phyloP scores from a whole-genome alignment of 805 yeast genomes.

The Candida hispaniensis region DNA sequence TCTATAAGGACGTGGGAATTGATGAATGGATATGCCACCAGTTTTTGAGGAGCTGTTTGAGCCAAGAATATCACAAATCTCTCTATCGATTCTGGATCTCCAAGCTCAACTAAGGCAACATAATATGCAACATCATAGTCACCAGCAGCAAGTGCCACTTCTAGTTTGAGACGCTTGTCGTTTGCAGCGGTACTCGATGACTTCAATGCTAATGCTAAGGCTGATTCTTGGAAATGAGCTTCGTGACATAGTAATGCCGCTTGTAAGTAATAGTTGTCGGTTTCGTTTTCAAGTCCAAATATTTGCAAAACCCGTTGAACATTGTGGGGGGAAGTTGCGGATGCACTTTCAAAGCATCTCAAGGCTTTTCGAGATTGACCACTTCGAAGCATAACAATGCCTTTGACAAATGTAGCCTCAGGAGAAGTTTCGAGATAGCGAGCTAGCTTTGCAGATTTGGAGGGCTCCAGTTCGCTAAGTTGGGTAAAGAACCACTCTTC shows the following conservation, averaged over 20 bases:
- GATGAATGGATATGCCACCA: slow-evolving; percentile 7
- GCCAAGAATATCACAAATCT: slow-evolving; percentile 10
- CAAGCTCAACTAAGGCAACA: slow-evolving; percentile 7
- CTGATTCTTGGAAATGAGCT: slow-evolving; percentile 1
- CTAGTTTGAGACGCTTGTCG: slow-evolving; percentile 4
- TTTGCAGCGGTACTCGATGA: not conserved
- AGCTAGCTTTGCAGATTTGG: slow-evolving; percentile 5
- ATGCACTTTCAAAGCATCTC: slow-evolving; percentile 7
- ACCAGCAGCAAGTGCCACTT: slow-evolving; percentile 4
- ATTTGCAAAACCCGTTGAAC: no score
- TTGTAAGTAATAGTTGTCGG: slow-evolving; percentile 1
- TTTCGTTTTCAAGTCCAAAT: slow-evolving; percentile 1
- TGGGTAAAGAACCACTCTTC: slow-evolving; percentile 1
- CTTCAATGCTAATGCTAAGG: slow-evolving; percentile 2
- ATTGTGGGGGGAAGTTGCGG: no score
- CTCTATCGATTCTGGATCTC: slow-evolving; percentile 1
- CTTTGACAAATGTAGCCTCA: slow-evolving; percentile 3
- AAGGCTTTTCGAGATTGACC: slow-evolving; percentile 11
- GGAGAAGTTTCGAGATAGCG: slow-evolving; percentile 2
- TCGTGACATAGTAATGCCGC: slow-evolving; percentile 1
- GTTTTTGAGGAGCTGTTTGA: slow-evolving; percentile 1
- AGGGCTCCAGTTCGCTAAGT: slow-evolving; percentile 1
- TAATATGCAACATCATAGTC: slow-evolving; percentile 13
- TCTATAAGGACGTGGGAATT: slow-evolving; percentile 6
- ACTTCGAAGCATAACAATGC: slow-evolving; percentile 5